Base-by-base conservation (phyloP, 768 basidiomycete species). In the Heimioporus sp. region DNA sequence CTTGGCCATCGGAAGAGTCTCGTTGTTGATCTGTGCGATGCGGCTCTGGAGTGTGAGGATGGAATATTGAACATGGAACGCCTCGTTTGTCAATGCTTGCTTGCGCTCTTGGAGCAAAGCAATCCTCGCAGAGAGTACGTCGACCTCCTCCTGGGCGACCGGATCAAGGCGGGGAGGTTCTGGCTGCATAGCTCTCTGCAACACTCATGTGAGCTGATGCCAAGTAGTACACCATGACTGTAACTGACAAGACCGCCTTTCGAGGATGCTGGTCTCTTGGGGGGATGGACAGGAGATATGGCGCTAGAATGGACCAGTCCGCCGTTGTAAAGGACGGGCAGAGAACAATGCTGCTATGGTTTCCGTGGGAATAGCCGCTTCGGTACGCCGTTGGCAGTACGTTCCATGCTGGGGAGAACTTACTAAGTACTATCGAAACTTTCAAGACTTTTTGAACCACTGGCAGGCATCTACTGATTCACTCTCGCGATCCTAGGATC, bases 11-110 rank as follows among this genome's bases (percentile, higher is more conserved):
- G 67, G 68, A 16, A 60, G 65, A 19, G 61, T 67, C 21, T 63
- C 53, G 38, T 68, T 68, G 35, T 60, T 63, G 54, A 68, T 70
- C 32, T 61, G 66, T 28, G 67, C 67, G 43, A 65, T 66, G 49
- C 67, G 67, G 42, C 66, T 65, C 47, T 68, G 66, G 40, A 70
- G 61, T 5, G 46, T 54, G 45, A 60, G 63, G 43, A 68, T 66
- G 35, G 67, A 60, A 34, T 54, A 52, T 31, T 68, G 60, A 42
- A 68, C 60, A 2, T 55, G 52, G 49, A 59, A 66, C 0, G 65
- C 59, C 39, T 70, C 63, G 10, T 55, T 55, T 2, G 59, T 51
- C 30, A 68, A 39, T 1, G 34, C 57, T 24, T 59, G 58, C 35
- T 55, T 66, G 46, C 56, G 51, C 42, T 48, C 59, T 56, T 70